These are phyloP conservation scores for Salinomyces thailandicus DNA, from an alignment of 2,329 filamentous ascomycete genomes.

Conservation along the genomic window DNA sequence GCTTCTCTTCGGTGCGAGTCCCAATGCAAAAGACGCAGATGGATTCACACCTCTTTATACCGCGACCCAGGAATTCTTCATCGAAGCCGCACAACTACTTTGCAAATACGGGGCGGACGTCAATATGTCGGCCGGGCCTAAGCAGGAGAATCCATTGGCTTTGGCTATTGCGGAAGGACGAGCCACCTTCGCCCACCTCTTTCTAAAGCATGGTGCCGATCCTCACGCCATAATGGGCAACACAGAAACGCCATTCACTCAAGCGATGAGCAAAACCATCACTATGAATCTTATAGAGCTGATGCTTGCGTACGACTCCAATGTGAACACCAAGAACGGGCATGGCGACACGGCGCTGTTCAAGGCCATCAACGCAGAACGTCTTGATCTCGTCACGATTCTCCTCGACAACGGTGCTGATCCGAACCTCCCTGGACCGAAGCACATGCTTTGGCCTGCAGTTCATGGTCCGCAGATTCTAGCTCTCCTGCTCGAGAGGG, in stretches of 20 bases:
- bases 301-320: slow-evolving; percentile 49
- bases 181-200: slow-evolving; percentile 47
- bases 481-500: slow-evolving; percentile 42
- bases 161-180: slow-evolving; percentile 43
- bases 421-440: slow-evolving; percentile 49
- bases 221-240: slow-evolving; percentile 43
- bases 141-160: slow-evolving; percentile 46
- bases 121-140: slow-evolving; percentile 41
- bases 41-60: slow-evolving; percentile 53
- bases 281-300: slow-evolving; percentile 47
- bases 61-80: slow-evolving; percentile 31
- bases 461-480: slow-evolving; percentile 50
- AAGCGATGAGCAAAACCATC: slow-evolving; percentile 49
- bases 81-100: slow-evolving; percentile 48
- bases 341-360: slow-evolving; percentile 55
- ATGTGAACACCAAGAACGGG: slow-evolving; percentile 49
- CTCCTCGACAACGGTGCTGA: slow-evolving; percentile 52
- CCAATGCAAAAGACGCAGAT: slow-evolving; percentile 49
- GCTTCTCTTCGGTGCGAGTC: slow-evolving; percentile 49
- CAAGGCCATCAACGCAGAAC: slow-evolving; percentile 47
- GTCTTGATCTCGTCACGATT: slow-evolving; percentile 46
- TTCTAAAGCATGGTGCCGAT: slow-evolving; percentile 52
- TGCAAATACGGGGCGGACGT: slow-evolving; percentile 55
- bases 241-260: slow-evolving; percentile 52
- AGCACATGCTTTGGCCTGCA: slow-evolving; percentile 54